A percentile compares a stretch with the other conserved stretches of the same genome.
These are phyloP conservation scores for Colletotrichum eremochloae DNA, from an alignment of 2,329 filamentous ascomycete genomes.

Conservation along the genomic window DNA sequence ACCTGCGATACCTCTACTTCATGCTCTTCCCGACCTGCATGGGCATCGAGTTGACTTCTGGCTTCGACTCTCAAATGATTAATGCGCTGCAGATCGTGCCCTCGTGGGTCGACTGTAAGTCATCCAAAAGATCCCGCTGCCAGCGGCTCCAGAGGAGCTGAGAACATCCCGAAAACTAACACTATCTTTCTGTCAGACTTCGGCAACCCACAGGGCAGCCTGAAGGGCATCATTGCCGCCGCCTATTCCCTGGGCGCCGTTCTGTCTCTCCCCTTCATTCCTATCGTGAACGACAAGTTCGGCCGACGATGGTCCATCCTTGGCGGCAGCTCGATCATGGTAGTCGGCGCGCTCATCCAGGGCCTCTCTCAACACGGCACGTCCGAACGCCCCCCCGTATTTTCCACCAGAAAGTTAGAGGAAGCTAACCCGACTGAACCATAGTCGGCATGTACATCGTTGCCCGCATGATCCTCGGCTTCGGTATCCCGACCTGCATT, in stretches of 20 bases:
- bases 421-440: not conserved
- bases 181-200: slow-evolving; percentile 54
- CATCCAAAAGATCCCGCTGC: slow-evolving; percentile 12
- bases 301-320: slow-evolving; percentile 71
- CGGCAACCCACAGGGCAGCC: slow-evolving; percentile 56
- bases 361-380: slow-evolving; percentile 62
- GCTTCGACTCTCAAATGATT: slow-evolving; percentile 62
- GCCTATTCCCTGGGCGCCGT: slow-evolving; percentile 73
- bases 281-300: slow-evolving; percentile 66
- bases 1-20: slow-evolving; percentile 68
- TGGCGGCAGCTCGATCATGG: slow-evolving; percentile 66
- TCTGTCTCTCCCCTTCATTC: slow-evolving; percentile 69
- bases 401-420: not conserved
- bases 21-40: slow-evolving; percentile 71
- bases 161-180: slow-evolving; percentile 2
- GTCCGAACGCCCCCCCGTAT: slow-evolving; percentile 20
- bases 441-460: slow-evolving; percentile 69
- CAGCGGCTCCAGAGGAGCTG: slow-evolving; percentile 26
- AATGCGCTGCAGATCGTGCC: slow-evolving; percentile 58
- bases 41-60: slow-evolving; percentile 68
- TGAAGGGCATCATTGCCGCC: slow-evolving; percentile 68
- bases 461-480: slow-evolving; percentile 70
- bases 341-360: slow-evolving; percentile 67
- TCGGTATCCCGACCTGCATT: slow-evolving; percentile 71
- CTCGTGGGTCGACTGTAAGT: slow-evolving; percentile 54